phyloP scores from a whole-genome alignment of 73 alveolate genomes.

The Paraurostyla sp. region DNA sequence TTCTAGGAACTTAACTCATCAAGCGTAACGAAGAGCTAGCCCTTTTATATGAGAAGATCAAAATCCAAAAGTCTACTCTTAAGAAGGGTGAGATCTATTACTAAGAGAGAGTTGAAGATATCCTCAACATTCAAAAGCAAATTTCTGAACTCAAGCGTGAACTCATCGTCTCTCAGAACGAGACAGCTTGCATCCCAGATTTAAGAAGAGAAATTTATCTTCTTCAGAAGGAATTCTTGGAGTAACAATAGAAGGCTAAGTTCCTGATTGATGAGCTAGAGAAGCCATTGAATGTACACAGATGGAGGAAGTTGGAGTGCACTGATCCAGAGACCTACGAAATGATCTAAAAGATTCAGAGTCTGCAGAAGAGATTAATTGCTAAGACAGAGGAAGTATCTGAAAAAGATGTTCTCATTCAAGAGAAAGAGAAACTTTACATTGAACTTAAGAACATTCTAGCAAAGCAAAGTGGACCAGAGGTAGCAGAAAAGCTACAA shows the following conservation, averaged over 20 bases:
- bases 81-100: conserved; percentile 95
- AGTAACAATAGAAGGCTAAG: conserved; percentile 92
- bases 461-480: conserved; percentile 99
- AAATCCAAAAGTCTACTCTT: conserved; percentile 92
- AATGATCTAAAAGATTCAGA: conserved; percentile 92
- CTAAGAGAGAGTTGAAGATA: conserved; percentile 84
- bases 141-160: conserved; percentile 83
- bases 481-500: conserved; percentile 98
- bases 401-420: conserved; percentile 92
- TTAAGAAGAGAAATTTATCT: conserved; percentile 86
- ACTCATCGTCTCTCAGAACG: conserved; percentile 76
- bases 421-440: conserved; percentile 99
- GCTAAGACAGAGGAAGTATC: conserved; percentile 99
- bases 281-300: conserved; percentile 97
- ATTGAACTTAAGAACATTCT: conserved; percentile 99
- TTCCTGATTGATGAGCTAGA: conserved; percentile 95
- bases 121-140: conserved; percentile 75
- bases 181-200: conserved; percentile 92
- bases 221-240: conserved; percentile 93
- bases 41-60: conserved; percentile 96
- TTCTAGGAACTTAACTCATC: conserved; percentile 96
- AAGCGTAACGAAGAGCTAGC: conserved; percentile 97
- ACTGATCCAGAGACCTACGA: conserved; percentile 98
- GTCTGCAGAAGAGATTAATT: conserved; percentile 98
- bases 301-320: conserved; percentile 97